These are phyloP conservation scores for Monosporascus sp. DNA, from an alignment of 2,329 filamentous ascomycete species.

Conservation along the genomic window DNA sequence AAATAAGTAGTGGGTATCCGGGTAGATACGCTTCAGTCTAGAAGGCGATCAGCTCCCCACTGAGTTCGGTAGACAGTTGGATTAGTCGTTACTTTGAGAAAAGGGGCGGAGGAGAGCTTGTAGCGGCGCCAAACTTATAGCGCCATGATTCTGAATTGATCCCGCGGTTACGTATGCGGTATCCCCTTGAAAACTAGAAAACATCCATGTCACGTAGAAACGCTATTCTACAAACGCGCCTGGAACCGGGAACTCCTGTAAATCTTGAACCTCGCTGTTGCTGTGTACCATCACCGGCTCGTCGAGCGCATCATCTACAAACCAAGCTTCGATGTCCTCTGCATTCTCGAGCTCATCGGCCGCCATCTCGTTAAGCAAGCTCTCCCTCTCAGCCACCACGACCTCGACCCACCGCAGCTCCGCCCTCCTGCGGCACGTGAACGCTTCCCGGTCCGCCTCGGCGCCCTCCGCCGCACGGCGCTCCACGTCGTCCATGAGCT, in stretches of 20 bases:
- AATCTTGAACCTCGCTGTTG: background rate
- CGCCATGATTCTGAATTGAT: too few species aligned
- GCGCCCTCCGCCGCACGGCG: slow-evolving; percentile 21
- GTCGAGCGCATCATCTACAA: slow-evolving; percentile 9
- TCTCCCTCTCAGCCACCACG: slow-evolving; percentile 38
- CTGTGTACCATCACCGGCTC: background rate
- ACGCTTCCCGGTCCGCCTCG: slow-evolving; percentile 25
- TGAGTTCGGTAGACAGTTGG: too few species aligned
- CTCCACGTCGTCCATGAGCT: slow-evolving; percentile 36
- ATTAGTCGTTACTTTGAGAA: too few species aligned
- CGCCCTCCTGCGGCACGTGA: slow-evolving; percentile 29
- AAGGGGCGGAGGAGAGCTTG: too few species aligned
- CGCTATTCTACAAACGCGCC: background rate
- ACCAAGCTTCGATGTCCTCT: slow-evolving; percentile 20
- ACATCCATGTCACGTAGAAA: background rate
- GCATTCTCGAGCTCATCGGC: slow-evolving; percentile 36
- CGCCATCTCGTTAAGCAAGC: slow-evolving; percentile 37
- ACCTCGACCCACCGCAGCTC: slow-evolving; percentile 43
- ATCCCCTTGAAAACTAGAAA: background rate
- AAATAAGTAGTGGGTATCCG: too few species aligned
- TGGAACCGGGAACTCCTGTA: background rate
- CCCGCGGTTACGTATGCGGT: background rate
- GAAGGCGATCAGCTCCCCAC: too few species aligned
- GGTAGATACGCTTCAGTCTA: too few species aligned
- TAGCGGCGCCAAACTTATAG: too few species aligned